A percentile compares a stretch with the other conserved stretches of the same genome.
These are phyloP conservation scores for Arthroderma sp. DNA, from an alignment of 2,329 filamentous ascomycete genomes.

Conservation along the genomic window DNA sequence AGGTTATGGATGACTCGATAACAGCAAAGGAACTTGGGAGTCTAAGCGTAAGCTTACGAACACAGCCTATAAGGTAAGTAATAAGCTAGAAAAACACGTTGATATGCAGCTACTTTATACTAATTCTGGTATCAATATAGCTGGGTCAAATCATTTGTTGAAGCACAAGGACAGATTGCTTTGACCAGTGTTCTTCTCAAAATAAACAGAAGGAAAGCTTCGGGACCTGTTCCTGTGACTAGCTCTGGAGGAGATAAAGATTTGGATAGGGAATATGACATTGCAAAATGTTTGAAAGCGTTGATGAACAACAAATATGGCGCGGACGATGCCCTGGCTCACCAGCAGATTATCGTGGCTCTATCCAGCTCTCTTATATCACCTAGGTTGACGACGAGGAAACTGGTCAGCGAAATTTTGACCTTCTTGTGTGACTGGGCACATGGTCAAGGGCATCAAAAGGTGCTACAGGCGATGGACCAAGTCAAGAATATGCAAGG, in stretches of 20 bases:
- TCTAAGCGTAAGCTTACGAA: constrained; percentile 84
- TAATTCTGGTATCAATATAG: constrained; percentile 26
- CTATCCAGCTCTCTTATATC: constrained; percentile 79
- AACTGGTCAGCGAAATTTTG: constrained; percentile 88
- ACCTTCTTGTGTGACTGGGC: constrained; percentile 96
- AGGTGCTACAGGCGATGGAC: constrained; percentile 88
- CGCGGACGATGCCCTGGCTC: constrained; percentile 82
- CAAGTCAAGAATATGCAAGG: constrained; percentile 75
- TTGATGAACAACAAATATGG: constrained; percentile 99
- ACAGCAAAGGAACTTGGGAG: constrained; percentile 84
- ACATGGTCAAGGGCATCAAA: constrained; percentile 75
- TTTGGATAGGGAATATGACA: constrained; percentile 86
- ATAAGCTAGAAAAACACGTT: background rate
- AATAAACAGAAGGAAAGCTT: constrained; percentile 75
- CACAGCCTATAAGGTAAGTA: constrained; percentile 68
- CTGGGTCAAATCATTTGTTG: constrained; percentile 94
- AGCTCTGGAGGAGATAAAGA: constrained; percentile 58
- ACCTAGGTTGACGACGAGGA: constrained; percentile 77
- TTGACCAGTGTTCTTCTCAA: constrained; percentile 87
- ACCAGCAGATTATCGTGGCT: constrained; percentile 81
- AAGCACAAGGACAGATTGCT: constrained; percentile 93
- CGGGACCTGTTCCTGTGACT: constrained; percentile 54
- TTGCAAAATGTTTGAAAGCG: constrained; percentile 93
- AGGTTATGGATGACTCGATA: constrained; percentile 90
- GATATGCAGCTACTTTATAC: background rate